These are phyloP conservation scores for Cucurbita ficifolia DNA, from an alignment of 306 rosid species.

Conservation along the genomic window DNA sequence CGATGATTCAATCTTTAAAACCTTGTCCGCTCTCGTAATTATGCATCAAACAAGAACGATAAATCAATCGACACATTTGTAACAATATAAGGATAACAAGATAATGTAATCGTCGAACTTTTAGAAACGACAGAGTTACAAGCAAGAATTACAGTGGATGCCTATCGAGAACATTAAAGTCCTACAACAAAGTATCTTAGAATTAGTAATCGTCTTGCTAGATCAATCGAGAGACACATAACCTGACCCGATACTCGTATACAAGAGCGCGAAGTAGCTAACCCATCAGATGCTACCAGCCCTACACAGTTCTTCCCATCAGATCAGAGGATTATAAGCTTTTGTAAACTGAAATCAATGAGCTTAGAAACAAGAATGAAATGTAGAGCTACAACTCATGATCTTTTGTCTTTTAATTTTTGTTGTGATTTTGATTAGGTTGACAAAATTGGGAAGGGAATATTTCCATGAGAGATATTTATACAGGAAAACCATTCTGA, in stretches of 20 bases:
- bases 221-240: neutral
- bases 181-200: neutral
- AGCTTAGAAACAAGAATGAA: neutral
- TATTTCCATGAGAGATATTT: conserved; percentile 34
- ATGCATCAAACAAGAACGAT: too few relatives aligned
- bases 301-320: neutral
- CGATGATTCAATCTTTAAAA: too few relatives aligned
- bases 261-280: neutral
- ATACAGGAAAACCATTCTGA: conserved; percentile 38
- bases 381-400: neutral
- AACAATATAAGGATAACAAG: too few relatives aligned
- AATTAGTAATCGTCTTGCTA: neutral
- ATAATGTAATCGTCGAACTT: too few relatives aligned
- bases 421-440: conserved; percentile 3
- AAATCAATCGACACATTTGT: too few relatives aligned
- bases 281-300: neutral
- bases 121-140: too few relatives aligned
- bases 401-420: neutral
- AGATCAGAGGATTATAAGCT: neutral
- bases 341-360: neutral
- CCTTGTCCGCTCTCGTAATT: too few relatives aligned
- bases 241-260: neutral
- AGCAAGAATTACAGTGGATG: too few relatives aligned
- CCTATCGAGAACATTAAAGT: neutral
- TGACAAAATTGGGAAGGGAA: conserved; percentile 50